These are phyloP conservation scores for Extremus antarcticus DNA, from an alignment of 495 filamentous ascomycete species.

Conservation along the genomic window DNA sequence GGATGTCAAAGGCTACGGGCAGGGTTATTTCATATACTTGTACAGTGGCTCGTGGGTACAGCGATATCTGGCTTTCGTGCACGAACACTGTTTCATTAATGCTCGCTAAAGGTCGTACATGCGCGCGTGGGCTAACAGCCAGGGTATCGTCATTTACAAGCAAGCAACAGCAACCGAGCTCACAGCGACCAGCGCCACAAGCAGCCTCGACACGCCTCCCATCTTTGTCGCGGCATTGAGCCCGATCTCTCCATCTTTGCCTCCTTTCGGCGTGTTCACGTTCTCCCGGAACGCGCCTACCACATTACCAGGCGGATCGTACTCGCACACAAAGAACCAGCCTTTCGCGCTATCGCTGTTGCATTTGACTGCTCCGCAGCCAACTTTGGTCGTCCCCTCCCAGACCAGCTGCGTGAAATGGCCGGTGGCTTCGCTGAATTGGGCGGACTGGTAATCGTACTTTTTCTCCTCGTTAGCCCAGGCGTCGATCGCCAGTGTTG, in stretches of 20 bases:
- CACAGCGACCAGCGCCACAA: neutral
- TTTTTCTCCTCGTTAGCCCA: conserved; percentile 55
- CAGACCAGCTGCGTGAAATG: conserved; percentile 84
- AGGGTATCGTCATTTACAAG: neutral
- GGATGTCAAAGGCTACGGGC: neutral
- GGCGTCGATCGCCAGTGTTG: conserved; percentile 45
- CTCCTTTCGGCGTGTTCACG: too few species aligned
- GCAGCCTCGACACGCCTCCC: neutral
- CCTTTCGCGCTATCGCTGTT: conserved; percentile 38
- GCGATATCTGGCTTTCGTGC: neutral
- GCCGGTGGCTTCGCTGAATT: conserved; percentile 56
- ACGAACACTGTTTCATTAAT: neutral
- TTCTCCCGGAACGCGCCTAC: conserved; percentile 44
- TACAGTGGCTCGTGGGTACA: too few species aligned
- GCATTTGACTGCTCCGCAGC: conserved; percentile 57
- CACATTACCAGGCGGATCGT: conserved; percentile 64
- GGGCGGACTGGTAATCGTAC: conserved; percentile 49
- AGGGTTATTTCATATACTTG: neutral
- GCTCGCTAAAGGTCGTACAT: neutral
- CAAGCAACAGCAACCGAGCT: neutral
- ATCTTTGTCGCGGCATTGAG: conserved; percentile 3
- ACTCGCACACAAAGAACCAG: conserved; percentile 76
- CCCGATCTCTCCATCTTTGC: conserved; percentile 5
- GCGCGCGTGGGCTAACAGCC: neutral
- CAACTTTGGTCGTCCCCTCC: conserved; percentile 56